A percentile compares a stretch with the other conserved stretches of the same genome.
Evolutionary conservation across 345 rosid species (phyloP).

Genomic region (Hibiscus tridactylites): DNA sequence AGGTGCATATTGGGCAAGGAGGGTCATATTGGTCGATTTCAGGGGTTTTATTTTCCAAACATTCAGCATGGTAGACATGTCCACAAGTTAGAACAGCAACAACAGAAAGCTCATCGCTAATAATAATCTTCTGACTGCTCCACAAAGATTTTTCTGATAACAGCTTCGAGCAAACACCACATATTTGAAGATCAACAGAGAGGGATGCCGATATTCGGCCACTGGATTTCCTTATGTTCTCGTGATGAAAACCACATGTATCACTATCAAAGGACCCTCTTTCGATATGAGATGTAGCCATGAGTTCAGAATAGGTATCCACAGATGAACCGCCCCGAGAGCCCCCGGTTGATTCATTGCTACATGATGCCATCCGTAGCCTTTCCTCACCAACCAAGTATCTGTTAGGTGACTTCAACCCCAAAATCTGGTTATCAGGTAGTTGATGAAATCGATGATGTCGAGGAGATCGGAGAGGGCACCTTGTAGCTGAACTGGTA

Average conservation of each 20-base stretch:
- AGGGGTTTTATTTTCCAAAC: conserved; percentile 77
- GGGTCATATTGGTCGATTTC: conserved; percentile 82
- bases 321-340: too few species aligned
- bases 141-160: conserved; percentile 70
- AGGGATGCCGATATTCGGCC: conserved; percentile 29
- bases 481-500: conserved; percentile 35
- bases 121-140: conserved; percentile 64
- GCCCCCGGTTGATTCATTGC: conserved; percentile 5
- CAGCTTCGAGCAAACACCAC: conserved; percentile 80
- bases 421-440: conserved; percentile 31
- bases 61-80: conserved; percentile 90
- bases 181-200: conserved; percentile 50
- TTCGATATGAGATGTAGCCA: conserved; percentile 54
- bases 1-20: conserved; percentile 80
- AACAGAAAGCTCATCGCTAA: conserved; percentile 54
- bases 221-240: conserved; percentile 37
- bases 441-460: conserved; percentile 30
- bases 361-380: conserved; percentile 36
- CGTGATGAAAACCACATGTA: conserved; percentile 36
- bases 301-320: too few species aligned
- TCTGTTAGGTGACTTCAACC: conserved; percentile 35
- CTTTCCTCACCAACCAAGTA: conserved; percentile 34
- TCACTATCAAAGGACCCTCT: conserved; percentile 59
- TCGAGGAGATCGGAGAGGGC: conserved; percentile 29
- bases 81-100: conserved; percentile 85